Evolutionary conservation across 129 eudicot species (phyloP).

Genomic region (Centella asiatica): DNA sequence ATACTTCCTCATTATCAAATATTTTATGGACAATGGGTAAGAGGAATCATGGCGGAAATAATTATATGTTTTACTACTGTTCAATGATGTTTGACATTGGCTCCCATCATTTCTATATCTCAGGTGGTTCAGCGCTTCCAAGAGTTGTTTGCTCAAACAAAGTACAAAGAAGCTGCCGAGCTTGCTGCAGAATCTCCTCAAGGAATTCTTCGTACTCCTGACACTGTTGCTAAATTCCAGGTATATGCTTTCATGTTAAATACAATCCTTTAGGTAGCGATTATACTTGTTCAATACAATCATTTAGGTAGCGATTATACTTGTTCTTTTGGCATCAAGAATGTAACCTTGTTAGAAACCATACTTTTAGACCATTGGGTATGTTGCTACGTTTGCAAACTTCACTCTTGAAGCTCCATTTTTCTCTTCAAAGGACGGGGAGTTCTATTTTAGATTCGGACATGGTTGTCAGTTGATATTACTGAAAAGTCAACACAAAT

Average conservation of each 20-base stretch:
- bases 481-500: no score
- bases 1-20: no score
- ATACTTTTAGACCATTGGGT: no score
- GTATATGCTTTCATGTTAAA: conserved; percentile 20
- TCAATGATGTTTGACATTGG: neutral
- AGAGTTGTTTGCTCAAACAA: conserved; percentile 98
- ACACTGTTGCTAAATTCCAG: conserved; percentile 98
- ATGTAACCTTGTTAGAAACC: no score
- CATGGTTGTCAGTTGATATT: no score
- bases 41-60: no score
- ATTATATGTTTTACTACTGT: neutral
- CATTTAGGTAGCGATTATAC: neutral
- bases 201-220: conserved; percentile 97
- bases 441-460: no score
- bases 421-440: neutral
- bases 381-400: neutral
- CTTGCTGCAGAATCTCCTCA: conserved; percentile 99
- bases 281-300: neutral
- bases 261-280: no score
- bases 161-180: conserved; percentile 99
- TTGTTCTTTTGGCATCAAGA: neutral
- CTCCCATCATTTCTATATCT: conserved; percentile 14
- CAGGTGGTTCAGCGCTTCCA: conserved; percentile 99
- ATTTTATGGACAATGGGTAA: no score
- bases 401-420: no score